A percentile compares a stretch with the other conserved stretches of the same genome.
Evolutionary conservation across 306 rosid genomes (phyloP).

Genomic region (Cicer cuneatum): DNA sequence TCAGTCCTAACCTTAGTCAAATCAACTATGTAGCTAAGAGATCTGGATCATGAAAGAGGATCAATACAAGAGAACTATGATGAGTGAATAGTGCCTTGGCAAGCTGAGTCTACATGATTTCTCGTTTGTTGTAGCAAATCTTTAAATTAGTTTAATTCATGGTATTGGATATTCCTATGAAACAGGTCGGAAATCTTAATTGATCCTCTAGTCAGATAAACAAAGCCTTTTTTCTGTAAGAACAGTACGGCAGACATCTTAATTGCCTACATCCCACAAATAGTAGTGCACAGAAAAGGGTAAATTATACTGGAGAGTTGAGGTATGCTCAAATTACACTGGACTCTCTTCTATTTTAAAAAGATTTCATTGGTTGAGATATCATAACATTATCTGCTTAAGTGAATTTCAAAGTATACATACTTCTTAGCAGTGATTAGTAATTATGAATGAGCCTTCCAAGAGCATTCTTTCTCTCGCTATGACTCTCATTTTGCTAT

Average conservation of each 20-base stretch:
- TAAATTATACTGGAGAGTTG: background rate
- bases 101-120: background rate
- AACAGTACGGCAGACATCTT: background rate
- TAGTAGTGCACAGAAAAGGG: background rate
- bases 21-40: background rate
- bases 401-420: background rate
- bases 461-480: background rate
- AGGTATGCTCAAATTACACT: background rate
- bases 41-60: conserved; percentile 13
- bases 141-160: conserved; percentile 11
- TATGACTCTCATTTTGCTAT: background rate
- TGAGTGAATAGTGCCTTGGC: background rate
- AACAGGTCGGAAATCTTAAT: background rate
- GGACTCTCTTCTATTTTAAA: background rate
- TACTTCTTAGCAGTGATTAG: background rate
- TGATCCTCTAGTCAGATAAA: background rate
- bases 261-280: background rate
- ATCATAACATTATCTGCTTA: background rate
- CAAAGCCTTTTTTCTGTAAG: background rate
- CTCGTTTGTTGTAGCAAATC: background rate
- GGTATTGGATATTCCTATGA: background rate
- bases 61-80: background rate
- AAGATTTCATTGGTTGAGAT: background rate
- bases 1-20: background rate
- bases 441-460: background rate